Base-by-base conservation (phyloP, 2,329 filamentous ascomycete genomes). In the Hymenoscyphus linearis region DNA sequence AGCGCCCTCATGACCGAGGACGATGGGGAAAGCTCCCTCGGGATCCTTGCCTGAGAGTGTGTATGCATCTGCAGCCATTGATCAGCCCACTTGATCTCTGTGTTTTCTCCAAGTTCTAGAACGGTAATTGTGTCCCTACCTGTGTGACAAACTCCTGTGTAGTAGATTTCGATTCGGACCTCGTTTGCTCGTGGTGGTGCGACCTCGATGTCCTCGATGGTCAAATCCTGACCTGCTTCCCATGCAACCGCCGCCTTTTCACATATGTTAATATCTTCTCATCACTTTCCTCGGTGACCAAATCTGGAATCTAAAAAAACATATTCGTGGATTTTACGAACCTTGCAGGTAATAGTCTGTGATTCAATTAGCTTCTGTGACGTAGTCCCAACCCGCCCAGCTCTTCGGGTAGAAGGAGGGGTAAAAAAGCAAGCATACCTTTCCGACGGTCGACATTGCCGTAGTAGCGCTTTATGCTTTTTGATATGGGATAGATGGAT, bases 121-220 rank as follows among this genome's bases (percentile, higher is more conserved):
- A 56, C 73, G 76, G 22, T 1, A 3, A 7, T n/a, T n/a, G 40
- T 7, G 22, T 47, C 22, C 40, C 70, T 79, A 95, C 91, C 91
- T 75, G 93, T 99, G 81, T 99, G 95, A 82, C 95, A 99, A 75
- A 99, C 95, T 78, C 95, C 95, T 59, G 95, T 99, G 82, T 97
- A 96, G 82, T 93, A 88, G 75, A 98, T 91, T 82, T 98, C 81
- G 74, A 99, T 96, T 72, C 95, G 91, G 74, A 99, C 95, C 80
- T 99, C 95, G 79, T 96, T 85, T 64, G 93, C 93, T 78, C 83
- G 87, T 63, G 95, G 95, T 65, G 93, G 89, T 58, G 83, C 85
- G 67, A 99, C 95, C 79, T 98, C 93, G 71, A 99, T 82, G 69
- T 96, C 91, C 79, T 99, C 95, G 69, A 98, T 84, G 71, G 82